These are phyloP conservation scores for Ogataea neopini DNA, from an alignment of 805 yeast species.

Conservation along the genomic window DNA sequence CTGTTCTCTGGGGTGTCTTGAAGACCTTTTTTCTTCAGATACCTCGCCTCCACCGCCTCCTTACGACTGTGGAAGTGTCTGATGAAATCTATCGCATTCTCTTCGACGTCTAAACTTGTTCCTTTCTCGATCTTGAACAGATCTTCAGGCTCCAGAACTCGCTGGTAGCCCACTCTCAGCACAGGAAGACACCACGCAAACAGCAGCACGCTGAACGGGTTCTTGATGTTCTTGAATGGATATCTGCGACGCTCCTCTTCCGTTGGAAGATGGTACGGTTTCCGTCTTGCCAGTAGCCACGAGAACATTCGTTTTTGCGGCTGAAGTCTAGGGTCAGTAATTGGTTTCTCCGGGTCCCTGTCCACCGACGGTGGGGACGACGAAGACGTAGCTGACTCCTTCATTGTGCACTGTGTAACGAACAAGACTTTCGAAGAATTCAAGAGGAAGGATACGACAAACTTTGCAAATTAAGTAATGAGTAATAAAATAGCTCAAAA, in stretches of 20 bases:
- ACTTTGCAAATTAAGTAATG: too few species aligned
- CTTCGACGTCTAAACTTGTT: conserved; percentile 41
- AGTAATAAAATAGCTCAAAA: too few species aligned
- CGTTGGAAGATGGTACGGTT: conserved; percentile 38
- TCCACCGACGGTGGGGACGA: background rate
- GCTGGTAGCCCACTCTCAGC: conserved; percentile 64
- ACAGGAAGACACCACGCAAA: conserved; percentile 72
- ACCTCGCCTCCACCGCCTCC: conserved; percentile 33
- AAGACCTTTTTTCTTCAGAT: conserved; percentile 34
- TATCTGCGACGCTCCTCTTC: conserved; percentile 49
- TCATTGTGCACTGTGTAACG: background rate
- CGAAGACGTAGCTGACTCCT: background rate
- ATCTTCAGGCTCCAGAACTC: conserved; percentile 70
- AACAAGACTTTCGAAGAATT: background rate
- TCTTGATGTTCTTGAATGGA: conserved; percentile 42
- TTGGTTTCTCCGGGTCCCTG: conserved; percentile 8
- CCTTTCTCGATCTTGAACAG: conserved; percentile 48
- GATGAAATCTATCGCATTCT: conserved; percentile 38
- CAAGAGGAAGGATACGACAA: too few species aligned
- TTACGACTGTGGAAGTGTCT: conserved; percentile 35
- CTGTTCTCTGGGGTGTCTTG: conserved; percentile 39
- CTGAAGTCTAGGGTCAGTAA: conserved; percentile 21
- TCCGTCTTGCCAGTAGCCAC: conserved; percentile 30
- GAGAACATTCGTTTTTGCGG: conserved; percentile 40
- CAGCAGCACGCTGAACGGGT: conserved; percentile 44